phyloP scores from a whole-genome alignment of 306 rosid genomes.

The Castanea crenata region DNA sequence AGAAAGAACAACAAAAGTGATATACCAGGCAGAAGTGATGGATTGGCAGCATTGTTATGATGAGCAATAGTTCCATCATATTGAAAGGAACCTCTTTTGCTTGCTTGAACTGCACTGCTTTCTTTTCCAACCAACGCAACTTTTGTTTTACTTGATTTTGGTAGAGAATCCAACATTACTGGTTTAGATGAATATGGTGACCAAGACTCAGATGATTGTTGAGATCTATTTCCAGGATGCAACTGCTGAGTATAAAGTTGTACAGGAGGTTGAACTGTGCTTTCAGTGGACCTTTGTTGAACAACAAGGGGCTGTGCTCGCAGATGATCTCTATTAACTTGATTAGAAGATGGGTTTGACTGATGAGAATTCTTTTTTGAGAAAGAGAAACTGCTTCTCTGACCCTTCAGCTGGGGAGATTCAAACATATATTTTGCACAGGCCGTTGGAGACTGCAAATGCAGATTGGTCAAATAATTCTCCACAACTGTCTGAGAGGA shows the following conservation, averaged over 20 bases:
- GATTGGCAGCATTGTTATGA: background rate
- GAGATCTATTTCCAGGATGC: background rate
- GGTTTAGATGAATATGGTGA: too few species aligned
- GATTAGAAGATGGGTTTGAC: too few species aligned
- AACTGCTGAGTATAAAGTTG: background rate
- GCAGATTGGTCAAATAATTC: background rate
- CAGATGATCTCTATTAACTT: background rate
- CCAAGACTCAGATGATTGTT: background rate
- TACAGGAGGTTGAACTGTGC: background rate
- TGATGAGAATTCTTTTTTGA: too few species aligned
- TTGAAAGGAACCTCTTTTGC: slow-evolving; percentile 8
- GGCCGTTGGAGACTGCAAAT: too few species aligned
- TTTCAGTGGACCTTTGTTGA: background rate
- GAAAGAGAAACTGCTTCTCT: too few species aligned
- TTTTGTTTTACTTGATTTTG: background rate
- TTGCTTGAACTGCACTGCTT: background rate
- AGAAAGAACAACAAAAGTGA: background rate
- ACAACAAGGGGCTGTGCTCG: background rate
- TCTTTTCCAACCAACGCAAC: slow-evolving; percentile 1
- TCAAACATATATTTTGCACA: too few species aligned
- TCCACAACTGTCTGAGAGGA: background rate
- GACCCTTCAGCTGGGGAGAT: too few species aligned
- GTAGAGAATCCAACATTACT: background rate
- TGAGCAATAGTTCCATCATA: background rate
- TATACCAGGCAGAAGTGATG: slow-evolving; percentile 1